A percentile compares a stretch with the other conserved stretches of the same genome.
Conservation (phyloP, 352 stramenopile species). For the Globisporangium irregulare region DNA sequence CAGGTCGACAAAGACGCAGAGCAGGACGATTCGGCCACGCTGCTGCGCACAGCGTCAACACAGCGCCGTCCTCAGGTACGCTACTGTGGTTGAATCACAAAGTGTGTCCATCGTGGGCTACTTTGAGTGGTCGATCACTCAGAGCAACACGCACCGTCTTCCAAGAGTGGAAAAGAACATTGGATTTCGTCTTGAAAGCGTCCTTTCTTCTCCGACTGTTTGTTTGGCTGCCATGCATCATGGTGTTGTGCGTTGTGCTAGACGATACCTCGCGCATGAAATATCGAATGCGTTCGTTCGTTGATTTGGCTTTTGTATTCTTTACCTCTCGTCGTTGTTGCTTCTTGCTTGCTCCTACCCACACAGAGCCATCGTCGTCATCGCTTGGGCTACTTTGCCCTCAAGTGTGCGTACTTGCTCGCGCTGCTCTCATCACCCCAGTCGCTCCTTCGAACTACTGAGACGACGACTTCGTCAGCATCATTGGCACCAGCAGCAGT, state of each 20-base stretch:
- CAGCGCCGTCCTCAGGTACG: neutral
- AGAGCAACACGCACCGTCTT: neutral
- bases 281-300: neutral
- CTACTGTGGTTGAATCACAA: too few relatives aligned
- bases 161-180: neutral
- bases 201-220: neutral
- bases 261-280: neutral
- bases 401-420: neutral
- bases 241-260: neutral
- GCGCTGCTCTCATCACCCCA: conserved; percentile 1
- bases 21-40: neutral
- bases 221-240: neutral
- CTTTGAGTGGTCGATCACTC: neutral
- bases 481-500: neutral
- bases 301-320: neutral
- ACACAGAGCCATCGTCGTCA: neutral
- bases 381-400: neutral
- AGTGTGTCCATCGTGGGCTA: neutral
- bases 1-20: neutral
- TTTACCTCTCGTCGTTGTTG: neutral
- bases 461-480: neutral
- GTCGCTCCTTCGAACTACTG: neutral
- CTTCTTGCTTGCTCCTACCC: neutral
- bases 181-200: neutral
- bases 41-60: neutral